Evolutionary conservation across 169 alveolate species (phyloP).

Genomic region (Eimeria necatrix): DNA sequence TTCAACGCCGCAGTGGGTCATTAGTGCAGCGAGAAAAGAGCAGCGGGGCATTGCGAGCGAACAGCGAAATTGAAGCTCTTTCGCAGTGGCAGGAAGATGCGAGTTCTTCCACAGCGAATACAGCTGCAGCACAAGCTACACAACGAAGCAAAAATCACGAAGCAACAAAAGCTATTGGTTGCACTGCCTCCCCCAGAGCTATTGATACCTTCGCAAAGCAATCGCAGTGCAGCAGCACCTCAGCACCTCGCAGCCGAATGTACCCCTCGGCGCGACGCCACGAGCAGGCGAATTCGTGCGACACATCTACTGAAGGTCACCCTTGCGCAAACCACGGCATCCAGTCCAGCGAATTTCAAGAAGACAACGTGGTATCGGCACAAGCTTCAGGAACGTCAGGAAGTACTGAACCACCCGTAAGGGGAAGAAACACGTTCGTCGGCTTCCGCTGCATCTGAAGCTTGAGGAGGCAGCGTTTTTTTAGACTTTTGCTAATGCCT

Average conservation of each 20-base stretch:
- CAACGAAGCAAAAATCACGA: not conserved
- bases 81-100: not conserved
- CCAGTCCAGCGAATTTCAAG: not conserved
- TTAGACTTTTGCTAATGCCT: no score
- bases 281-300: not conserved
- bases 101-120: not conserved
- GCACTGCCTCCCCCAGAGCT: conserved; percentile 43
- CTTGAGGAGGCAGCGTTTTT: no score
- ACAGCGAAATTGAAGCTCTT: not conserved
- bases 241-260: not conserved
- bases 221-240: conserved; percentile 5
- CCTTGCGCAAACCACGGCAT: not conserved
- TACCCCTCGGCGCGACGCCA: not conserved
- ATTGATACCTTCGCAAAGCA: conserved; percentile 1
- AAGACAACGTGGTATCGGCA: not conserved
- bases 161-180: conserved; percentile 20
- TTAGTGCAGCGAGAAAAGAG: not conserved
- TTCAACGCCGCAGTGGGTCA: not conserved
- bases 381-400: not conserved
- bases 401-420: not conserved
- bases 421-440: not conserved
- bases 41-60: not conserved
- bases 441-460: no score
- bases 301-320: not conserved
- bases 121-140: conserved; percentile 14